Percentiles rank a stretch among this genome's conserved stretches.
These are phyloP conservation scores for Aspergillus brasiliensis DNA, from an alignment of 2,329 filamentous ascomycete genomes.

Conservation along the genomic window DNA sequence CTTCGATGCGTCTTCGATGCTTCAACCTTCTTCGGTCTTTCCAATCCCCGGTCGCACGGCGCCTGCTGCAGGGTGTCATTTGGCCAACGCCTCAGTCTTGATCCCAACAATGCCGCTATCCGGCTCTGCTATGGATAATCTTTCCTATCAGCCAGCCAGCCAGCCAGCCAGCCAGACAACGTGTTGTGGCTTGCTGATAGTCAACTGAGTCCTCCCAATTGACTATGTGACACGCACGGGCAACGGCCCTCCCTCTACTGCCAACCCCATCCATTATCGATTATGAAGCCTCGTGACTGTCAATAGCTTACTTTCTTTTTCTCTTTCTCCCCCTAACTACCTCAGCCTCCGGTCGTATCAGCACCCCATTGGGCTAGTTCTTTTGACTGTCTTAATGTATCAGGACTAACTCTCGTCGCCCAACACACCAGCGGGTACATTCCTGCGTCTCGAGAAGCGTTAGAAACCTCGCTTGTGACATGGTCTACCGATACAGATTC, in stretches of 20 bases:
- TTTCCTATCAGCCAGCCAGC: conserved; percentile 6
- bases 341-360: not conserved
- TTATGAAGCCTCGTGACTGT: conserved; percentile 17
- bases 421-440: not conserved
- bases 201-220: conserved; percentile 14
- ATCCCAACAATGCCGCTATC: conserved; percentile 18
- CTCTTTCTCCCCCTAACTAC: not conserved
- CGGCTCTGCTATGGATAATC: conserved; percentile 12
- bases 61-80: conserved; percentile 15
- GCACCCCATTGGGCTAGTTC: not conserved
- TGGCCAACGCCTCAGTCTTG: conserved; percentile 20
- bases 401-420: not conserved
- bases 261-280: conserved; percentile 1
- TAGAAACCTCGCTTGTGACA: not conserved
- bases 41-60: conserved; percentile 1
- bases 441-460: not conserved
- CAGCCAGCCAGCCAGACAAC: conserved; percentile 16
- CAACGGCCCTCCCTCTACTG: conserved; percentile 11
- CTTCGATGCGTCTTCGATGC: conserved; percentile 38
- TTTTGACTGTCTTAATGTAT: not conserved
- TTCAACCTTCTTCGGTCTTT: conserved; percentile 14
- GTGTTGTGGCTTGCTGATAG: conserved; percentile 21
- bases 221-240: conserved; percentile 16
- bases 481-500: not conserved
- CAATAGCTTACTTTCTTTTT: conserved; percentile 6